Evolutionary conservation across 208 protist species (phyloP).

Genomic region (Trypanosoma theileri): DNA sequence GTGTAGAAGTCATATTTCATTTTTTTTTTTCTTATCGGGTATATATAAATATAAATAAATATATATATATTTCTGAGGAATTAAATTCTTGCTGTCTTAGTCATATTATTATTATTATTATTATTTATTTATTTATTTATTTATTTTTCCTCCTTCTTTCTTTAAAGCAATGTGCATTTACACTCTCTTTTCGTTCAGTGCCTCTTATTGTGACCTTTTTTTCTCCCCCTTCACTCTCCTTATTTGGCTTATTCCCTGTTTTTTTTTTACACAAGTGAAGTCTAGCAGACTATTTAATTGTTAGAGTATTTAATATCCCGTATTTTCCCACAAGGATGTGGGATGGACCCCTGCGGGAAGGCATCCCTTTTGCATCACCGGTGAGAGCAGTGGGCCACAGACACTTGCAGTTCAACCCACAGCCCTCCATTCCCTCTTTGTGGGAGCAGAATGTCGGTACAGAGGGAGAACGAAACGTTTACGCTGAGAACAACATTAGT

Average conservation of each 20-base stretch:
- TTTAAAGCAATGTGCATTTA: too few relatives aligned
- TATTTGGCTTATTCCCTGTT: neutral
- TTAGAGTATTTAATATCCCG: too few relatives aligned
- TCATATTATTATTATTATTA: neutral
- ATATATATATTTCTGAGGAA: slow-evolving; percentile 5
- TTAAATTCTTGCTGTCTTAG: neutral
- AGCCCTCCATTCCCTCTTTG: neutral
- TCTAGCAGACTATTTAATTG: too few relatives aligned
- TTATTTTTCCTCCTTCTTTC: neutral
- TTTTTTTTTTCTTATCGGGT: slow-evolving; percentile 9
- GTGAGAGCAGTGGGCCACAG: neutral
- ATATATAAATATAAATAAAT: slow-evolving; percentile 5
- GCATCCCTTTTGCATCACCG: neutral
- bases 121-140: slow-evolving; percentile 7
- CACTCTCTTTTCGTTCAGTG: too few relatives aligned
- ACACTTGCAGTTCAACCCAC: neutral
- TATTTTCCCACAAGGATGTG: slow-evolving; percentile 7
- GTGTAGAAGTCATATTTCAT: slow-evolving; percentile 3
- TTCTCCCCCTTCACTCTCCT: neutral
- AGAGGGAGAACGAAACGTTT: neutral
- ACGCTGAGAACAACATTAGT: neutral
- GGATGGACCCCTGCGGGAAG: neutral
- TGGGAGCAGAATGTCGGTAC: neutral
- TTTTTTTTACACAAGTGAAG: neutral
- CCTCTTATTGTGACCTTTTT: neutral